Evolutionary conservation across 2,329 filamentous ascomycete genomes (phyloP).

Genomic region (Penicillium oxalicum): DNA sequence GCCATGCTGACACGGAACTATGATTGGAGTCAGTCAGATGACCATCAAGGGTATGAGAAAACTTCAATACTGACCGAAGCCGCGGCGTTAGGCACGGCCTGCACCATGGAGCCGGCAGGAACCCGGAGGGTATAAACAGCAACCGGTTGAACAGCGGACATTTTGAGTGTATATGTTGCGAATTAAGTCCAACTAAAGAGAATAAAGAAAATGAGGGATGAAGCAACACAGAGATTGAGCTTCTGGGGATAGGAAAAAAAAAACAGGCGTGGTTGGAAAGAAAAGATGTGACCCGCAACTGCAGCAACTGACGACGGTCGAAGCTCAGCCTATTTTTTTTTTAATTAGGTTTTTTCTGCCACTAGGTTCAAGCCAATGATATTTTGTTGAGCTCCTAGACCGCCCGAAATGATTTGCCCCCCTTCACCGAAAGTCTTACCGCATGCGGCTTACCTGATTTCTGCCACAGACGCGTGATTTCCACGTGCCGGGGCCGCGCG

Average conservation of each 20-base stretch:
- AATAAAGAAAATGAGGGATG: conserved; percentile 12
- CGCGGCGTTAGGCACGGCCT: conserved; percentile 70
- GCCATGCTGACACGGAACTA: conserved; percentile 99
- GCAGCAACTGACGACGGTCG: conserved; percentile 12
- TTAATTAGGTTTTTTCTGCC: conserved; percentile 18
- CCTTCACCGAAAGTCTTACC: conserved; percentile 13
- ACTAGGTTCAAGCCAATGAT: conserved; percentile 13
- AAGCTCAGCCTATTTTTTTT: conserved; percentile 17
- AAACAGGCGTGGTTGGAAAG: conserved; percentile 19
- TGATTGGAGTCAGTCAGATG: conserved; percentile 4
- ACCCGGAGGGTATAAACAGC: conserved; percentile 90
- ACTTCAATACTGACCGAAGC: conserved; percentile 63
- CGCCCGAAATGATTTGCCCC: conserved; percentile 12
- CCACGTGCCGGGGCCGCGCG: conserved; percentile 1
- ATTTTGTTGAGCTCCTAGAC: conserved; percentile 4
- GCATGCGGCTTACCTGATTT: conserved; percentile 8
- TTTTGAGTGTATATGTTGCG: conserved; percentile 21
- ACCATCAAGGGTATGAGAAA: not conserved
- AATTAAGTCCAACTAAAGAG: conserved; percentile 7
- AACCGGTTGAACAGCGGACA: conserved; percentile 54
- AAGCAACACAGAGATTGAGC: conserved; percentile 19
- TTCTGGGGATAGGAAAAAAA: conserved; percentile 8
- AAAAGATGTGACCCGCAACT: conserved; percentile 20
- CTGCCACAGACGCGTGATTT: conserved; percentile 16
- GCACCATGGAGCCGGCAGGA: conserved; percentile 75